Conservation (phyloP, 2,329 filamentous ascomycete genomes). For the Colletotrichum ledebouriae region DNA sequence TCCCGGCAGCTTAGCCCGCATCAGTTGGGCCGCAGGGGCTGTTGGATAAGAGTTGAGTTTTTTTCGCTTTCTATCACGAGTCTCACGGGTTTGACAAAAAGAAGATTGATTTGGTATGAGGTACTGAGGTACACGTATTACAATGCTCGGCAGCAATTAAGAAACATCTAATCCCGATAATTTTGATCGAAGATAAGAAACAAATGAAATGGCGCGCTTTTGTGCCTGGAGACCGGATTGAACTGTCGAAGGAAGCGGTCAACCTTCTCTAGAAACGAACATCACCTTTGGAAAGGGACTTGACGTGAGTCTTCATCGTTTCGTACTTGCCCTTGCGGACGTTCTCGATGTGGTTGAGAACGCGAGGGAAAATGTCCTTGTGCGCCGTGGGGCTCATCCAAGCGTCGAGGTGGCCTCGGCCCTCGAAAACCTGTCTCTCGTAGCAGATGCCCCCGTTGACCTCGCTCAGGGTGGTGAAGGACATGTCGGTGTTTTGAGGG, state of each 20-base stretch:
- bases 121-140: too few relatives aligned
- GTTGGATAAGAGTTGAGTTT: too few relatives aligned
- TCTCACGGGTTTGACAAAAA: too few relatives aligned
- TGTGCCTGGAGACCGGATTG: too few relatives aligned
- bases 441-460: slow-evolving; percentile 45
- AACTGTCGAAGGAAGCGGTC: too few relatives aligned
- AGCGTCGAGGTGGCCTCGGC: slow-evolving; percentile 46
- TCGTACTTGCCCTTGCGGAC: slow-evolving; percentile 7
- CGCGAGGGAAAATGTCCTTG: slow-evolving; percentile 45
- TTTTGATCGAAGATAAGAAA: too few relatives aligned
- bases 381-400: slow-evolving; percentile 46
- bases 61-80: too few relatives aligned
- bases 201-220: too few relatives aligned
- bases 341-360: slow-evolving; percentile 34
- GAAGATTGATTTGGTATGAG: too few relatives aligned
- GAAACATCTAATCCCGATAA: too few relatives aligned
- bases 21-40: not conserved
- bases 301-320: not conserved
- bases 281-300: not conserved
- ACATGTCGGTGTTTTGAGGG: slow-evolving; percentile 46
- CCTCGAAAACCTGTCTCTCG: slow-evolving; percentile 46
- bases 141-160: too few relatives aligned
- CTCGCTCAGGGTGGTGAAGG: slow-evolving; percentile 45
- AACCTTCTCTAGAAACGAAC: not conserved
- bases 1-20: not conserved